Evolutionary conservation across 257 asterid species (phyloP).

Genomic region (Solanum neorickii): DNA sequence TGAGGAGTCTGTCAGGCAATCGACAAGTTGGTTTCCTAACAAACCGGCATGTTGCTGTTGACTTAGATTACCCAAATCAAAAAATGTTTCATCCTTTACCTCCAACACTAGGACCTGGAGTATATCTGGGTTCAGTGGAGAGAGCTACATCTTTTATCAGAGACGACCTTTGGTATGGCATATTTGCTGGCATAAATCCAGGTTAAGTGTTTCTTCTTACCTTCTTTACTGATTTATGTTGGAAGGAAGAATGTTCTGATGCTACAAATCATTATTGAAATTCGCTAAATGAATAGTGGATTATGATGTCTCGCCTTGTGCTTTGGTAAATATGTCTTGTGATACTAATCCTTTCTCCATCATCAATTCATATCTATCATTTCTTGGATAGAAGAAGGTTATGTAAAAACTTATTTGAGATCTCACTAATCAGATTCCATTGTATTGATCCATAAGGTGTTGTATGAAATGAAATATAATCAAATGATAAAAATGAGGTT

Average conservation of each 20-base stretch:
- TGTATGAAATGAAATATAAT: not conserved
- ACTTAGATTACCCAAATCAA: conserved; percentile 92
- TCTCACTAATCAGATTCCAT: not conserved
- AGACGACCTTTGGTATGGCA: conserved; percentile 92
- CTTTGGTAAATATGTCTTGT: not conserved
- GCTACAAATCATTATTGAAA: not conserved
- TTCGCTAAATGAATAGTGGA: not conserved
- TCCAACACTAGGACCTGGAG: conserved; percentile 96
- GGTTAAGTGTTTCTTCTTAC: conserved; percentile 28
- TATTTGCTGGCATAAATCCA: conserved; percentile 88
- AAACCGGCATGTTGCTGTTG: conserved; percentile 95
- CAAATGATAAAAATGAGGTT: not conserved
- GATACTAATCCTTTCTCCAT: not conserved
- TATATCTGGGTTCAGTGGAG: conserved; percentile 95
- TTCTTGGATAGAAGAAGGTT: not conserved
- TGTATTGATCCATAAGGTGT: not conserved
- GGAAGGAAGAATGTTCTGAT: not conserved
- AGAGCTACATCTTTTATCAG: conserved; percentile 92
- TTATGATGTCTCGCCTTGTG: not conserved
- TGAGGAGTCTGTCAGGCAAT: conserved; percentile 81
- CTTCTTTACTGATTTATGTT: not conserved
- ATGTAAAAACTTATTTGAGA: not conserved
- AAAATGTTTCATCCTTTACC: conserved; percentile 99
- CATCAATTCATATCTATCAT: not conserved
- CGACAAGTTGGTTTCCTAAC: conserved; percentile 90